Evolutionary conservation across 2,329 filamentous ascomycete genomes (phyloP).

Genomic region (Claviceps arundinis): DNA sequence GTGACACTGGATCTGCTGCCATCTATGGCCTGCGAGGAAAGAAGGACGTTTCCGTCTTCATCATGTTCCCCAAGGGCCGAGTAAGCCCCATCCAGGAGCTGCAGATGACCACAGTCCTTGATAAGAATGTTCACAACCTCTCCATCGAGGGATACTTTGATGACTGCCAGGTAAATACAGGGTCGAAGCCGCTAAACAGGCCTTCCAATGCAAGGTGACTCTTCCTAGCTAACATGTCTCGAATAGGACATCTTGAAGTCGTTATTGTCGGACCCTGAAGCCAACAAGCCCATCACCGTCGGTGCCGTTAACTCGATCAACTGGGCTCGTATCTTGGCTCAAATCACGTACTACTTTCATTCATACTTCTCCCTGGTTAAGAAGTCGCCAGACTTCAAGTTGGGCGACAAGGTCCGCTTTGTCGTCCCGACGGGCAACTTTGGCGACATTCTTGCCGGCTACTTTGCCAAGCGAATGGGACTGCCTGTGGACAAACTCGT

Average conservation of each 20-base stretch:
- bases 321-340: constrained; percentile 85
- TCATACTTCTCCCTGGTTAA: constrained; percentile 74
- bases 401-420: constrained; percentile 62
- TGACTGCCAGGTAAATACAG: constrained; percentile 64
- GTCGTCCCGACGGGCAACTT: constrained; percentile 95
- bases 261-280: constrained; percentile 73
- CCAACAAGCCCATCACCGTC: constrained; percentile 71
- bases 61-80: constrained; percentile 81
- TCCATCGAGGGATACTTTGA: constrained; percentile 86
- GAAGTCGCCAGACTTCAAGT: constrained; percentile 43
- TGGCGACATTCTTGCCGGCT: constrained; percentile 84
- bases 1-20: constrained; percentile 84
- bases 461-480: constrained; percentile 84
- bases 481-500: constrained; percentile 79
- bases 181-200: no score
- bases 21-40: constrained; percentile 92
- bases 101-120: constrained; percentile 91
- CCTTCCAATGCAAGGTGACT: no score
- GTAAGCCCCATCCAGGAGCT: constrained; percentile 87
- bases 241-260: constrained; percentile 77
- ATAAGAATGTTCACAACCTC: constrained; percentile 85
- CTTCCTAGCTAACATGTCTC: not conserved
- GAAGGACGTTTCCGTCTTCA: constrained; percentile 94
- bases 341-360: constrained; percentile 95
- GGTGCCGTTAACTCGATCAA: constrained; percentile 96